phyloP scores from a whole-genome alignment of 2,329 filamentous ascomycete genomes.

The Ophiostoma ulmi region DNA sequence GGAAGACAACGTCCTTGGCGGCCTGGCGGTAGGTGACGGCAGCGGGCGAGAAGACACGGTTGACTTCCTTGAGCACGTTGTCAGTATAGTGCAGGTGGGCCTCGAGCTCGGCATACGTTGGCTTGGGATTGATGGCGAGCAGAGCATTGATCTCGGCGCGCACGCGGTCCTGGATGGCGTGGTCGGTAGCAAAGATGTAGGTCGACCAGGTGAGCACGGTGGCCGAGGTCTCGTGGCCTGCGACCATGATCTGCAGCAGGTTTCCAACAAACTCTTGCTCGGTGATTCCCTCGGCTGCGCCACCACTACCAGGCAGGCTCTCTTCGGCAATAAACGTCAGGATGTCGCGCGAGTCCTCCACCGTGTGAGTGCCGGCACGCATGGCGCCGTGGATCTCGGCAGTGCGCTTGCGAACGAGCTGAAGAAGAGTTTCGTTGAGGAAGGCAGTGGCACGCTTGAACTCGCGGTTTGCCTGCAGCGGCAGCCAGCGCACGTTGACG shows the following conservation, averaged over 20 bases:
- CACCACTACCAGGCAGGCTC: constrained; percentile 25
- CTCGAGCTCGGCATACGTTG: constrained; percentile 23
- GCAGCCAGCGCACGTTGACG: constrained; percentile 33
- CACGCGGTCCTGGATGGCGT: constrained; percentile 34
- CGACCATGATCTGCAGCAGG: constrained; percentile 26
- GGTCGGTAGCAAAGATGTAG: constrained; percentile 34
- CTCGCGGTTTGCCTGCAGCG: constrained; percentile 31
- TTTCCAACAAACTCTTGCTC: constrained; percentile 31
- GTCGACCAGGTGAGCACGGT: constrained; percentile 34
- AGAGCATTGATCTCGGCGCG: constrained; percentile 38
- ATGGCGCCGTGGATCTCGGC: constrained; percentile 29
- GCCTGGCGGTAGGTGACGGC: constrained; percentile 24
- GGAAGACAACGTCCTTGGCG: constrained; percentile 33
- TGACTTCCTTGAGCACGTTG: constrained; percentile 36
- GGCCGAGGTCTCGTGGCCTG: constrained; percentile 36
- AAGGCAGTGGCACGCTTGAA: constrained; percentile 29
- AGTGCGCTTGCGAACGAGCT: constrained; percentile 33
- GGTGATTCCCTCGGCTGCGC: constrained; percentile 24
- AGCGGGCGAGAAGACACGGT: constrained; percentile 34
- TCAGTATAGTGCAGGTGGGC: constrained; percentile 32
- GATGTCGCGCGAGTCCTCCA: constrained; percentile 28
- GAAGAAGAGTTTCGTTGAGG: constrained; percentile 31
- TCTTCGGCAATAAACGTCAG: constrained; percentile 32
- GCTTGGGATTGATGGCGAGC: constrained; percentile 32
- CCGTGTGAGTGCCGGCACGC: constrained; percentile 27